A percentile compares a stretch with the other conserved stretches of the same genome.
Evolutionary conservation across 768 basidiomycete species (phyloP).

Genomic region (Suillus sp.): DNA sequence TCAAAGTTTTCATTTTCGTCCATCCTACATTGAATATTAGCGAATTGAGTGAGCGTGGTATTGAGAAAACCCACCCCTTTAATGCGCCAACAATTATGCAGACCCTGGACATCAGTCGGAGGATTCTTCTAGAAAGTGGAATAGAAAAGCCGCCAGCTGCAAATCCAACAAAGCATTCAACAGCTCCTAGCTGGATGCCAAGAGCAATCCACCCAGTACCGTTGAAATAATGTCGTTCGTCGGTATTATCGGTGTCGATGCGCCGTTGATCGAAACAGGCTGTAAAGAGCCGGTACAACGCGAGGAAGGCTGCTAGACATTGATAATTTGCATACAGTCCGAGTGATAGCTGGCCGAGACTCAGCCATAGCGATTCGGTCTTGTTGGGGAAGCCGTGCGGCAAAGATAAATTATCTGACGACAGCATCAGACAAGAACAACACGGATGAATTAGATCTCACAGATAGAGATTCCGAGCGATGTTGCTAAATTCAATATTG

Average conservation of each 20-base stretch:
- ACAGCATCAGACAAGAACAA: constrained; percentile 6
- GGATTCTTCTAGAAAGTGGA: constrained; percentile 54
- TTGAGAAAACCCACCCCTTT: constrained; percentile 58
- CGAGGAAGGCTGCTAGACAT: constrained; percentile 55
- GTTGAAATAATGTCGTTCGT: constrained; percentile 50
- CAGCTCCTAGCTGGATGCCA: constrained; percentile 61
- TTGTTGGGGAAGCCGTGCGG: constrained; percentile 39
- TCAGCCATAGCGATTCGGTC: constrained; percentile 47
- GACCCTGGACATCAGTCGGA: constrained; percentile 57
- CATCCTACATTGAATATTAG: constrained; percentile 33
- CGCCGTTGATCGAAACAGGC: constrained; percentile 52
- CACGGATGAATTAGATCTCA: constrained; percentile 27
- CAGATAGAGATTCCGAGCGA: constrained; percentile 66
- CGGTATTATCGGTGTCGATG: constrained; percentile 48
- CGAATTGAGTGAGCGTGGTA: neutral
- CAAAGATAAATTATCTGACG: constrained; percentile 11
- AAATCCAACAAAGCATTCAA: constrained; percentile 70
- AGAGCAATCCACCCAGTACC: constrained; percentile 69
- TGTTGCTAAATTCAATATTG: constrained; percentile 58
- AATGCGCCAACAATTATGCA: constrained; percentile 61
- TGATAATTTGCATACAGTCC: constrained; percentile 61
- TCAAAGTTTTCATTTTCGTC: constrained; percentile 58
- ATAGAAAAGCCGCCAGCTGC: constrained; percentile 53
- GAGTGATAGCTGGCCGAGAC: constrained; percentile 63
- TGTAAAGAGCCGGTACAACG: constrained; percentile 57